Percentiles rank a stretch among this genome's conserved stretches.
These are phyloP conservation scores for Mitragyna speciosa DNA, from an alignment of 257 asterid genomes.

Conservation along the genomic window DNA sequence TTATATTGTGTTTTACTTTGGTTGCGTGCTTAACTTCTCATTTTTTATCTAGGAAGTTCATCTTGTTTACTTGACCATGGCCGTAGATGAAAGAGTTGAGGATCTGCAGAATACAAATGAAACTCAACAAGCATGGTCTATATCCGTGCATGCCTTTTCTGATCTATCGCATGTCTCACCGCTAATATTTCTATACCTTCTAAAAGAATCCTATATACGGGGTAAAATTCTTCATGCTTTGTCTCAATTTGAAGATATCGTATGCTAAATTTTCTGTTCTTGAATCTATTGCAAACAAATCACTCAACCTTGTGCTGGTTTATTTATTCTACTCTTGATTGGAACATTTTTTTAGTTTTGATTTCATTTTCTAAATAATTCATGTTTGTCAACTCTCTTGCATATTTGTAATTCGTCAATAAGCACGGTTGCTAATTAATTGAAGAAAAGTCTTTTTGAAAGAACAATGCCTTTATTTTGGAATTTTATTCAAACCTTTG, in stretches of 20 bases:
- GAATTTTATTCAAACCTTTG: not conserved
- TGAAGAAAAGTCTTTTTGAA: not conserved
- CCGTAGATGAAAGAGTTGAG: slow-evolving; percentile 34
- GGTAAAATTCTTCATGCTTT: slow-evolving; percentile 45
- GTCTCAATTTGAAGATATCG: not conserved
- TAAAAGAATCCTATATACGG: slow-evolving; percentile 64
- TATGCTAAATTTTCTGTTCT: not conserved
- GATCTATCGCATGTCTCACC: slow-evolving; percentile 86
- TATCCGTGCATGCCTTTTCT: slow-evolving; percentile 64
- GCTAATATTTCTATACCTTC: slow-evolving; percentile 72
- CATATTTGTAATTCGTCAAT: not conserved
- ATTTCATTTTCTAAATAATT: not conserved
- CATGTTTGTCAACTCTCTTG: not conserved
- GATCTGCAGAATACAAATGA: slow-evolving; percentile 26
- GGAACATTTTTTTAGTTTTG: too few species aligned
- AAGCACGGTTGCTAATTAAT: not conserved
- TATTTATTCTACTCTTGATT: not conserved
- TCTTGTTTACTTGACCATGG: slow-evolving; percentile 34
- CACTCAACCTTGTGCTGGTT: not conserved
- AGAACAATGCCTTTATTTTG: not conserved
- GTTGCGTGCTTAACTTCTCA: not conserved
- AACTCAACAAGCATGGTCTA: slow-evolving; percentile 28
- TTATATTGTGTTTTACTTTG: not conserved
- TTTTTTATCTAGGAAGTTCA: slow-evolving; percentile 35
- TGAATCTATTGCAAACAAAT: not conserved